These are phyloP conservation scores for Pistacia vera DNA, from an alignment of 345 rosid genomes.

Conservation along the genomic window DNA sequence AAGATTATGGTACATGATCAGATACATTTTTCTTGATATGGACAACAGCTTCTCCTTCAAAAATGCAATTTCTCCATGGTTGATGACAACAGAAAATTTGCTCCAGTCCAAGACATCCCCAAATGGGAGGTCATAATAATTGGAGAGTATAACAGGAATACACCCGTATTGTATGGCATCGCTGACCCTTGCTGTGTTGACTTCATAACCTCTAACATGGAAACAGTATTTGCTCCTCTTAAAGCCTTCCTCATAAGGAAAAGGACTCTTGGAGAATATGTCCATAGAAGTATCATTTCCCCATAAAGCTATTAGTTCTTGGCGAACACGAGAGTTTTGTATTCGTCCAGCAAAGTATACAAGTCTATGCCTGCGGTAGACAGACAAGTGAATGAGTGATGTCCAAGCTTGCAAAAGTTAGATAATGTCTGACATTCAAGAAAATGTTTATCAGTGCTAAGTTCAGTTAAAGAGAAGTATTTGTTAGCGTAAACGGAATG, in stretches of 20 bases:
- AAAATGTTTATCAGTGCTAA: no score
- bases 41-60: constrained; percentile 32
- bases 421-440: no score
- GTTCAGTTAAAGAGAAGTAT: no score
- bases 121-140: constrained; percentile 50
- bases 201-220: constrained; percentile 52
- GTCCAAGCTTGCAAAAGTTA: no score
- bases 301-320: constrained; percentile 32
- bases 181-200: constrained; percentile 45
- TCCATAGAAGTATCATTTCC: constrained; percentile 38
- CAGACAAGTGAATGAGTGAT: background rate
- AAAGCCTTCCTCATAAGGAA: constrained; percentile 42
- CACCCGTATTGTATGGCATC: constrained; percentile 50
- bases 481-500: no score
- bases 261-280: constrained; percentile 30
- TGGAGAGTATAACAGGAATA: constrained; percentile 45
- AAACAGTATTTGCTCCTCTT: constrained; percentile 46
- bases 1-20: constrained; percentile 37
- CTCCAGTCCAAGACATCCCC: constrained; percentile 45
- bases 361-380: constrained; percentile 38
- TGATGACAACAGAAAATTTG: constrained; percentile 43
- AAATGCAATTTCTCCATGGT: constrained; percentile 27
- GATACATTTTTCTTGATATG: constrained; percentile 24
- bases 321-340: constrained; percentile 41
- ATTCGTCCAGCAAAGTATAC: constrained; percentile 40